Evolutionary conservation across 345 rosid species (phyloP), one percentile per base, ranked within the genome.

Genomic region (Tarenaya hassleriana): DNA sequence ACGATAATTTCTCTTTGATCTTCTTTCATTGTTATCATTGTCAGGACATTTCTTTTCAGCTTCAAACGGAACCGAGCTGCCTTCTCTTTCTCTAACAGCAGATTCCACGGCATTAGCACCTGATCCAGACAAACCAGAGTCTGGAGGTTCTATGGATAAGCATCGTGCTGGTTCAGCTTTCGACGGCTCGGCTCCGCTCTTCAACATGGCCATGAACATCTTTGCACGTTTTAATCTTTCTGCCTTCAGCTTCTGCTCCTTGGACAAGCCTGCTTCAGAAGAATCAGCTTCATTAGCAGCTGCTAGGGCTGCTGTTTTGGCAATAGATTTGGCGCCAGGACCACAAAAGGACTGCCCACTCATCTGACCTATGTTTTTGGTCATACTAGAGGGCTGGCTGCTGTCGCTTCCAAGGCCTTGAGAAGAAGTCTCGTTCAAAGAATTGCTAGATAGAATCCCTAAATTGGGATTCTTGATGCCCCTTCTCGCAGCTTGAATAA

Each of bases 221-320:
- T 88, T 92, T 41, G 98, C 98, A 19, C 98, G 90, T 67, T 75
- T 92, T 66, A 92, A 75, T 68, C 98, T 81, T 67, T 88, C 96
- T 27, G 97, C 94, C 75, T 83, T 85, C 58, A 92, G 55, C 75
- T 85, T 81, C 79, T 84, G 80, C 74, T 88, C 96, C 61, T 60
- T 77, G 31, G 76, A 64, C 69, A 91, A 58, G 62, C 63, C 60
- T 18, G 77, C 76, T 72, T 84, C 95, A 14, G 84, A 75, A 41
- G 88, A 77, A 74, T 79, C 91, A 13, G 84, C 80, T 69, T 81
- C 87, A 56, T 68, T 58, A 11, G 83, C 82, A 59, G 76, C 78
- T 12, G 57, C 82, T 58, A 66, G 59, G 66, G 85, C 85, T 15
- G 70, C 83, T 41, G 78, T 58, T 64, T 72, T 66, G 56, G 76